Evolutionary conservation across 2,329 filamentous ascomycete species (phyloP).

Genomic region (Alternaria gaisen): DNA sequence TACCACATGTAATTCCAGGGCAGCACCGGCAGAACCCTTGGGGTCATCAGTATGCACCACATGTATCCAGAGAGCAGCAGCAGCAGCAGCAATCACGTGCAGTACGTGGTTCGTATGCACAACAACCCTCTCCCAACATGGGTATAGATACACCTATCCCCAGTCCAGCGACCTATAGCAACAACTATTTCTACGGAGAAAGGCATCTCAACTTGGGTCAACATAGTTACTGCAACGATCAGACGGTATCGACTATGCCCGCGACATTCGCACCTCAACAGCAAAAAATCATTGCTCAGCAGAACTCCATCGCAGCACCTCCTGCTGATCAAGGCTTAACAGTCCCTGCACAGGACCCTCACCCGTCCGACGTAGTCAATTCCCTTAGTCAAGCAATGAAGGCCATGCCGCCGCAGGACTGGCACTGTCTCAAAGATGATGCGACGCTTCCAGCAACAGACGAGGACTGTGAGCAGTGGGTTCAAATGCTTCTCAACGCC

Average conservation of each 20-base stretch:
- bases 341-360: not conserved
- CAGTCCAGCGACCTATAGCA: not conserved
- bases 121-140: not conserved
- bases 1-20: not conserved
- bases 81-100: not conserved
- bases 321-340: not conserved
- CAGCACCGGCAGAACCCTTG: not conserved
- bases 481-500: conserved; percentile 7
- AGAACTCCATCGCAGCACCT: not conserved
- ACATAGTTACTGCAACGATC: not conserved
- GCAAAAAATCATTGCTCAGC: not conserved
- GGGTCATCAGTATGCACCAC: not conserved
- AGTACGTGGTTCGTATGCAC: not conserved
- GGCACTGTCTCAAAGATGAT: conserved; percentile 9
- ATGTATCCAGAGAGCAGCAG: not conserved
- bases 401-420: not conserved
- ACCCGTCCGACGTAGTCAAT: not conserved
- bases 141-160: not conserved
- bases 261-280: rapidly evolving
- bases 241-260: not conserved
- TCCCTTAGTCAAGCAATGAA: conserved; percentile 1
- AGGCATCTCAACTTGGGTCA: not conserved
- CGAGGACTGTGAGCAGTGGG: conserved; percentile 1
- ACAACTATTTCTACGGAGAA: not conserved
- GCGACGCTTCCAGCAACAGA: conserved; percentile 7